phyloP scores from a whole-genome alignment of 2,329 filamentous ascomycete species.

The Ascochyta koolunga region DNA sequence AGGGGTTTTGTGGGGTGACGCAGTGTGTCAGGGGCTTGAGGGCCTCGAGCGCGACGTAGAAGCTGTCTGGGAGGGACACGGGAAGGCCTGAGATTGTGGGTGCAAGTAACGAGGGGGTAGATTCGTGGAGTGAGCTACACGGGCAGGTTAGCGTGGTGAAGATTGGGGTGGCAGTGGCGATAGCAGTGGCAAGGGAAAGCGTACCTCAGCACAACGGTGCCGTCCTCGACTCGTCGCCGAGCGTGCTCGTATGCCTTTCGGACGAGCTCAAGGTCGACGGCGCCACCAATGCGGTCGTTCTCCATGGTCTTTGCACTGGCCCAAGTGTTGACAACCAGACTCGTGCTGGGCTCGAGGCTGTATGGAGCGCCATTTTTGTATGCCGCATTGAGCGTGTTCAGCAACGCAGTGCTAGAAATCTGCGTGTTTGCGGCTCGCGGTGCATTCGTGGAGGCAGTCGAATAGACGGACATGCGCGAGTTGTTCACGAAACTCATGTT shows the following conservation, averaged over 20 bases:
- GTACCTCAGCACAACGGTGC: conserved; percentile 87
- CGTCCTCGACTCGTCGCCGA: conserved; percentile 90
- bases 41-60: conserved; percentile 80
- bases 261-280: conserved; percentile 79
- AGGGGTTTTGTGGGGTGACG: conserved; percentile 89
- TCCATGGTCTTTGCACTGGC: conserved; percentile 76
- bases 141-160: not conserved
- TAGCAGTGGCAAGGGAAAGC: conserved; percentile 34
- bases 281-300: conserved; percentile 74
- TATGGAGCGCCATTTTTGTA: conserved; percentile 86
- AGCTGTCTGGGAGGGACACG: conserved; percentile 73
- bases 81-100: conserved; percentile 85
- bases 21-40: conserved; percentile 86
- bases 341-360: conserved; percentile 85
- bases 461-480: conserved; percentile 67
- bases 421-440: conserved; percentile 63
- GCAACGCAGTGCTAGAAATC: conserved; percentile 90
- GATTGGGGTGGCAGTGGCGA: not conserved
- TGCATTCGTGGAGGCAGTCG: conserved; percentile 64
- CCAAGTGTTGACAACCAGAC: conserved; percentile 95
- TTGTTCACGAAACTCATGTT: conserved; percentile 60
- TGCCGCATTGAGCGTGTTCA: conserved; percentile 89
- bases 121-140: conserved; percentile 81
- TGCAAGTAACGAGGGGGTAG: conserved; percentile 80
- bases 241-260: conserved; percentile 95